phyloP scores from a whole-genome alignment of 208 protist genomes.

The Wallacemonas rigidus region DNA sequence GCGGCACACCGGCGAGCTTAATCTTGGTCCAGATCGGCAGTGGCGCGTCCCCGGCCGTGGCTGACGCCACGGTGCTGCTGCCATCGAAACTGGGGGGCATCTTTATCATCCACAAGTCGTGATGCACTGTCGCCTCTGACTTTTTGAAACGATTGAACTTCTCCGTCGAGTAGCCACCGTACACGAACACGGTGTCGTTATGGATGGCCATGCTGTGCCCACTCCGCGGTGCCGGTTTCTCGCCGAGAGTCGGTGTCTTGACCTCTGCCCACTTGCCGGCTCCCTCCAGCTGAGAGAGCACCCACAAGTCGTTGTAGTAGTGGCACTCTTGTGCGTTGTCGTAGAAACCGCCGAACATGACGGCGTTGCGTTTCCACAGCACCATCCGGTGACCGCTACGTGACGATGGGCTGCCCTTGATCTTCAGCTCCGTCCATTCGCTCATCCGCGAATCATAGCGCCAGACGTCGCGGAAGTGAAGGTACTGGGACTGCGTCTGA shows the following conservation, averaged over 20 bases:
- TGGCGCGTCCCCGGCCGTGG: neutral
- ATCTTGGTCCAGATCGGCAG: conserved; percentile 78
- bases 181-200: conserved; percentile 87
- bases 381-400: conserved; percentile 92
- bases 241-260: conserved; percentile 44
- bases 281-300: conserved; percentile 80
- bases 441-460: conserved; percentile 69
- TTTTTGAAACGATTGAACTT: conserved; percentile 91
- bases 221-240: conserved; percentile 70
- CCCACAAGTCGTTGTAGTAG: conserved; percentile 91
- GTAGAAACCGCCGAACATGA: conserved; percentile 94
- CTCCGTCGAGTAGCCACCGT: conserved; percentile 88
- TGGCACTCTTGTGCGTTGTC: conserved; percentile 86
- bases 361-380: conserved; percentile 82
- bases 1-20: conserved; percentile 80
- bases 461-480: conserved; percentile 93
- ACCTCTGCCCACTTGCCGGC: conserved; percentile 64
- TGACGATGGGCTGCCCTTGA: conserved; percentile 83
- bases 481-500: conserved; percentile 91
- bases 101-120: conserved; percentile 85
- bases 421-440: conserved; percentile 89
- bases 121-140: conserved; percentile 86
- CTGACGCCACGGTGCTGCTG: neutral
- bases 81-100: conserved; percentile 23
- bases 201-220: conserved; percentile 85